Percentiles rank a stretch among this genome's conserved stretches.
phyloP scores from a whole-genome alignment of 306 rosid genomes.

The Styphnolobium japonicum region DNA sequence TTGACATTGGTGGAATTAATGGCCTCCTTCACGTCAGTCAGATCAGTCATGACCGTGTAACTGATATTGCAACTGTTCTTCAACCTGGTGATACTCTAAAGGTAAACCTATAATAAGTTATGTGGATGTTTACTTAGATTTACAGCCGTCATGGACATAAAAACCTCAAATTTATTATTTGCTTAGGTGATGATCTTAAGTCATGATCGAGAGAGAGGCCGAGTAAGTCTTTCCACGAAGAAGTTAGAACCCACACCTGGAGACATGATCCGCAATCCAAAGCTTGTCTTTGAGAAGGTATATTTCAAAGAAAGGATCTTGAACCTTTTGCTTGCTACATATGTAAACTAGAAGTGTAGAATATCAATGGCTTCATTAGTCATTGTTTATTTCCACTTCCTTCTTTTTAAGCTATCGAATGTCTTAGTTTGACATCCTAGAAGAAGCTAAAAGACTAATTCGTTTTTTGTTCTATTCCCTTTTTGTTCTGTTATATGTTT shows the following conservation, averaged over 20 bases:
- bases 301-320: conserved; percentile 23
- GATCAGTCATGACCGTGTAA: conserved; percentile 91
- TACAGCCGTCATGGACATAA: neutral
- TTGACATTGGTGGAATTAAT: conserved; percentile 95
- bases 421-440: conserved; percentile 1
- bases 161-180: conserved; percentile 22
- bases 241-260: conserved; percentile 97
- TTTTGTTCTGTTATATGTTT: conserved; percentile 2
- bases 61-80: conserved; percentile 86
- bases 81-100: conserved; percentile 94
- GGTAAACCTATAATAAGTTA: conserved; percentile 44
- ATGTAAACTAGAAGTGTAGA: neutral
- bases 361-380: neutral
- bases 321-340: neutral
- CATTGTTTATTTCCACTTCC: conserved; percentile 18
- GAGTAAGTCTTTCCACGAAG: conserved; percentile 96
- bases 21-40: conserved; percentile 99
- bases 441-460: neutral
- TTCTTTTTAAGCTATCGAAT: neutral
- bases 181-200: conserved; percentile 93
- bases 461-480: neutral
- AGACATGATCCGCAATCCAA: conserved; percentile 97
- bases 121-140: conserved; percentile 2
- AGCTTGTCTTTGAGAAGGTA: conserved; percentile 96
- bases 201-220: conserved; percentile 91